A percentile compares a stretch with the other conserved stretches of the same genome.
These are phyloP conservation scores for Sarocladium strictum DNA, from an alignment of 2,329 filamentous ascomycete species.

Conservation along the genomic window DNA sequence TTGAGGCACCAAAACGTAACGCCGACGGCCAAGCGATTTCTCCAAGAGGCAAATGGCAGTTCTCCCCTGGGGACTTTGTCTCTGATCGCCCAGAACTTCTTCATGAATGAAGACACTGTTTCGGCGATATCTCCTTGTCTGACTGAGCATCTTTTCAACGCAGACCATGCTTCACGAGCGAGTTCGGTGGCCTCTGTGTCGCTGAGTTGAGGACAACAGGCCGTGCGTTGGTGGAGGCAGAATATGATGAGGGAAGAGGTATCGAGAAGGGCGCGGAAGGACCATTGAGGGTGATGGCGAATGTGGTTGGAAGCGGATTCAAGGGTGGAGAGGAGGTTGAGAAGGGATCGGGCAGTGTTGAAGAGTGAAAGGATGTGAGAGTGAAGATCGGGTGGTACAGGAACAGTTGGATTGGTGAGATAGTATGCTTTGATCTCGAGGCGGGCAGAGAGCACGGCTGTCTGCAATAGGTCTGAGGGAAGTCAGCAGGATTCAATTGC, in stretches of 20 bases:
- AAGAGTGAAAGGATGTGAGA: conserved; percentile 17
- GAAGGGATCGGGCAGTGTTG: conserved; percentile 31
- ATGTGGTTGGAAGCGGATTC: conserved; percentile 28
- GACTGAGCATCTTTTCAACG: conserved; percentile 37
- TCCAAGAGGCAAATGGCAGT: conserved; percentile 33
- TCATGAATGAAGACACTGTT: conserved; percentile 39
- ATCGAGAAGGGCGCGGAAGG: conserved; percentile 40
- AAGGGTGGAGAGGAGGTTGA: conserved; percentile 36
- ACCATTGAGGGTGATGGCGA: conserved; percentile 46
- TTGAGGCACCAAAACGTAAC: conserved; percentile 44
- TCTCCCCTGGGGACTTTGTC: conserved; percentile 32
- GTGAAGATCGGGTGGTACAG: conserved; percentile 19
- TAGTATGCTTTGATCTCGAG: conserved; percentile 50
- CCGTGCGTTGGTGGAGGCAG: conserved; percentile 27
- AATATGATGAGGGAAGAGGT: conserved; percentile 40
- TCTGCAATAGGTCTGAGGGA: conserved; percentile 42
- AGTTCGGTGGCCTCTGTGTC: conserved; percentile 24
- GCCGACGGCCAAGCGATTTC: conserved; percentile 41
- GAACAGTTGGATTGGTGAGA: conserved; percentile 36
- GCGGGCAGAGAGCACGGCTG: conserved; percentile 41
- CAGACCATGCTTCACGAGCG: conserved; percentile 25
- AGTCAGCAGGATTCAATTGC: too few relatives aligned
- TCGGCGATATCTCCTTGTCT: conserved; percentile 43
- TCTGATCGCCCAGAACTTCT: conserved; percentile 37
- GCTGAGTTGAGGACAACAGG: conserved; percentile 19